phyloP scores from a whole-genome alignment of 2,329 filamentous ascomycete genomes.

The Alternaria brassicicola region DNA sequence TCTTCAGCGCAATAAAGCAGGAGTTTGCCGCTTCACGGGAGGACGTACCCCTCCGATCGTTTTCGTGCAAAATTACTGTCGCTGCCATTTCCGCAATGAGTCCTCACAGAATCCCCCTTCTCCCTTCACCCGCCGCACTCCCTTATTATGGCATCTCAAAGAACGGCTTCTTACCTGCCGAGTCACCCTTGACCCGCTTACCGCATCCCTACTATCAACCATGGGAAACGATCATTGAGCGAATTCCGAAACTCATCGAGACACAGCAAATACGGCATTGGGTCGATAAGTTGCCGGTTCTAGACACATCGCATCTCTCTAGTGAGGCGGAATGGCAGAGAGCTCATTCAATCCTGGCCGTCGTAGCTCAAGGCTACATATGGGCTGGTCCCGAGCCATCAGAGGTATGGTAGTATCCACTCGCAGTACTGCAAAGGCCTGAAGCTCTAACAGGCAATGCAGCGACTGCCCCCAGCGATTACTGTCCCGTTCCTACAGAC shows the following conservation, averaged over 20 bases:
- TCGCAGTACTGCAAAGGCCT: neutral
- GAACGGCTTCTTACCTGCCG: slow-evolving; percentile 80
- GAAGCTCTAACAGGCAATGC: slow-evolving; percentile 12
- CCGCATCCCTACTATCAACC: slow-evolving; percentile 85
- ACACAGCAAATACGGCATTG: slow-evolving; percentile 74
- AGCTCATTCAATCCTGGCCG: slow-evolving; percentile 73
- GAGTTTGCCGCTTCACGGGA: slow-evolving; percentile 20
- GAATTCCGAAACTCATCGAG: slow-evolving; percentile 77
- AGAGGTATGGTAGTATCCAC: slow-evolving; percentile 60
- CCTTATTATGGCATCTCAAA: slow-evolving; percentile 79
- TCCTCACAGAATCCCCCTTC: slow-evolving; percentile 32
- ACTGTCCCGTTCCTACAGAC: slow-evolving; percentile 37
- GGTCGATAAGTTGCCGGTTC: slow-evolving; percentile 73
- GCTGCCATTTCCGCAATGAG: slow-evolving; percentile 29
- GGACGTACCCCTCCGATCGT: slow-evolving; percentile 6
- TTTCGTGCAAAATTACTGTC: neutral
- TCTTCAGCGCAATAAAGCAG: slow-evolving; percentile 22
- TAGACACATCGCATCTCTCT: slow-evolving; percentile 74
- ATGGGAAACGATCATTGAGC: slow-evolving; percentile 80
- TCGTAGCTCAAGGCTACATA: slow-evolving; percentile 77
- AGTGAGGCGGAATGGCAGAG: slow-evolving; percentile 83
- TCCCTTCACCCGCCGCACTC: slow-evolving; percentile 49
- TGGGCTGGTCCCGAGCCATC: slow-evolving; percentile 75
- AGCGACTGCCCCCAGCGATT: slow-evolving; percentile 43
- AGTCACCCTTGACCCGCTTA: slow-evolving; percentile 72